These are phyloP conservation scores for Tricholoma furcatifolium DNA, from an alignment of 768 basidiomycete species.

Conservation along the genomic window DNA sequence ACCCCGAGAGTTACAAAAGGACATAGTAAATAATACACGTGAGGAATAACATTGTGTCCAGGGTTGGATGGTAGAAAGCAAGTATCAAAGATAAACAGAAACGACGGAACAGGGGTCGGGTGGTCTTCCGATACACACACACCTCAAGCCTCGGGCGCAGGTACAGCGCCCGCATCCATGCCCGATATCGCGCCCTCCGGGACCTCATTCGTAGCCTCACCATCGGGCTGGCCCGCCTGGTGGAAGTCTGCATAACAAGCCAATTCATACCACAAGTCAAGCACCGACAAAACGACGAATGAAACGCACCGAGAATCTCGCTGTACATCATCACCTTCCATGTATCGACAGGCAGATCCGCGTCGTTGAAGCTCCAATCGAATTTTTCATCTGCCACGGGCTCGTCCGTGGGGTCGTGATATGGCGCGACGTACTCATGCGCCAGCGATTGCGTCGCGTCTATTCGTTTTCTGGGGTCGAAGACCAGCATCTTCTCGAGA, in stretches of 20 bases:
- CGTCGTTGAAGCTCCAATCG: slow-evolving; percentile 99
- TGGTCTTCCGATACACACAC: too few relatives aligned
- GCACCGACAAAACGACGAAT: not conserved
- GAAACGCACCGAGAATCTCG: slow-evolving; percentile 83
- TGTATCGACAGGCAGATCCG: slow-evolving; percentile 95
- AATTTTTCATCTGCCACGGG: slow-evolving; percentile 92
- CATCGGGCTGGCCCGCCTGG: slow-evolving; percentile 64
- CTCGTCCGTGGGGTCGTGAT: slow-evolving; percentile 98
- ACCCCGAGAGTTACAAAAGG: too few relatives aligned
- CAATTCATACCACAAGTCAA: too few relatives aligned
- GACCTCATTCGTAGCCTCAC: slow-evolving; percentile 3
- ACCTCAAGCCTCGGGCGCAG: too few relatives aligned
- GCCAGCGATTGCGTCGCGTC: slow-evolving; percentile 86
- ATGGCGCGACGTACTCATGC: slow-evolving; percentile 94
- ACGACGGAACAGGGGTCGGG: too few relatives aligned
- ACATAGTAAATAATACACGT: too few relatives aligned
- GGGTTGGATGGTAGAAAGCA: too few relatives aligned
- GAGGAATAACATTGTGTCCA: too few relatives aligned
- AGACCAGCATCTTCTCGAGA: slow-evolving; percentile 98
- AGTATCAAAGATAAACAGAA: too few relatives aligned
- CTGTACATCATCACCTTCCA: slow-evolving; percentile 99
- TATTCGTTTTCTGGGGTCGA: slow-evolving; percentile 97
- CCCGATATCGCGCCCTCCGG: not conserved
- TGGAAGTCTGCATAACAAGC: slow-evolving; percentile 61
- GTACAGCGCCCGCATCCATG: too few relatives aligned